Evolutionary conservation across 192 early-diverging fungal species (phyloP).

Genomic region (Coemansia sp.): DNA sequence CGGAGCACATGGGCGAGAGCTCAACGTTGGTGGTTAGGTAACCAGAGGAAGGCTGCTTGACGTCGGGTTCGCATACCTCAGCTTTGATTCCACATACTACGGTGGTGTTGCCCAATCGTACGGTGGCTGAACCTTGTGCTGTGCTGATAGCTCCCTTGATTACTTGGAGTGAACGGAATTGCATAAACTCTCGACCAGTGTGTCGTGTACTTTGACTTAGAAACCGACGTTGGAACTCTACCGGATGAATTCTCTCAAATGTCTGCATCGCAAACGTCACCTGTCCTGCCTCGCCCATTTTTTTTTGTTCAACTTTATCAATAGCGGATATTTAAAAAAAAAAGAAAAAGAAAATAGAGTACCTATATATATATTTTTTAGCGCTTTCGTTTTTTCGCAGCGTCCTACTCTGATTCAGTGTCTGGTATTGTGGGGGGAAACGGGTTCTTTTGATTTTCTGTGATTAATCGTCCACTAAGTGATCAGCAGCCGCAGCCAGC

Average conservation of each 20-base stretch:
- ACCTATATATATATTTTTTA: not conserved
- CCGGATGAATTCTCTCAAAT: conserved; percentile 86
- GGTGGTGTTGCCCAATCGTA: conserved; percentile 85
- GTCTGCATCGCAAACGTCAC: conserved; percentile 64
- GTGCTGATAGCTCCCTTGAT: conserved; percentile 72
- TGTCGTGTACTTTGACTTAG: conserved; percentile 77
- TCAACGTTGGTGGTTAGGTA: conserved; percentile 94
- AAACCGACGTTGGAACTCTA: conserved; percentile 86
- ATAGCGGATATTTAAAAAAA: not conserved
- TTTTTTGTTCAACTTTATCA: no score
- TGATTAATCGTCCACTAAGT: not conserved
- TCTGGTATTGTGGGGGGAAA: not conserved
- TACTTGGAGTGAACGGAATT: conserved; percentile 66
- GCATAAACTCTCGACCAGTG: conserved; percentile 73
- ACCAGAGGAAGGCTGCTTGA: conserved; percentile 70
- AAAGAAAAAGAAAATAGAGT: not conserved
- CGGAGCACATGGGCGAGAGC: conserved; percentile 86
- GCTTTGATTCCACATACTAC: conserved; percentile 95
- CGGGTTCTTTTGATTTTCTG: not conserved
- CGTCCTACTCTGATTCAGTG: not conserved
- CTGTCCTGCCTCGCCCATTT: conserved; percentile 15
- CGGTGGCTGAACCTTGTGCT: conserved; percentile 84
- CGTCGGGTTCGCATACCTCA: conserved; percentile 81
- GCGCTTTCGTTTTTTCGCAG: not conserved
- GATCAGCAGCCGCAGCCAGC: not conserved